Conservation (phyloP, 352 stramenopile genomes). For the Globisporangium camurandrum region DNA sequence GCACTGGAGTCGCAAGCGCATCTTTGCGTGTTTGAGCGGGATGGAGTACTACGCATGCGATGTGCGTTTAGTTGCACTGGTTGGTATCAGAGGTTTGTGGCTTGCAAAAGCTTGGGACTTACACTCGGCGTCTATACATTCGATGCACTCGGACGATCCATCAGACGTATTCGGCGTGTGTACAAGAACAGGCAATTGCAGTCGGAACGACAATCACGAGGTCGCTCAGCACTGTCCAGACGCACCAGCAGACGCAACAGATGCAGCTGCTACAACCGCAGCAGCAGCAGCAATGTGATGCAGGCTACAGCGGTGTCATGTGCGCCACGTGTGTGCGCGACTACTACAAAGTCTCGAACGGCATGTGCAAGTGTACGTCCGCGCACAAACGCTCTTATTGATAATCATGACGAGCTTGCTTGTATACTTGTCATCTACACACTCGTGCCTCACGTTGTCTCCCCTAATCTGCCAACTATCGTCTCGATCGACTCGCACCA, state of each 20-base stretch:
- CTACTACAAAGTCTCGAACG: conserved; percentile 57
- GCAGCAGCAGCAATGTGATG: conserved; percentile 37
- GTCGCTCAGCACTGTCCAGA: conserved; percentile 7
- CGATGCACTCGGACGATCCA: too few relatives aligned
- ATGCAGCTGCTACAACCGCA: too few relatives aligned
- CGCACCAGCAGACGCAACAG: too few relatives aligned
- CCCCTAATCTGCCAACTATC: background rate
- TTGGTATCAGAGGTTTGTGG: too few relatives aligned
- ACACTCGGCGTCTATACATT: background rate
- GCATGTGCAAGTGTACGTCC: conserved; percentile 44
- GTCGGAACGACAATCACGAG: conserved; percentile 6
- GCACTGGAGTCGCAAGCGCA: conserved; percentile 45
- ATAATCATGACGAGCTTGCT: too few relatives aligned
- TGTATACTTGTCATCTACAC: too few relatives aligned
- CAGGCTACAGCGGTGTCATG: conserved; percentile 41
- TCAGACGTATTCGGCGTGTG: conserved; percentile 24
- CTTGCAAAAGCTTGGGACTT: too few relatives aligned
- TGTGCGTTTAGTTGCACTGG: conserved; percentile 19
- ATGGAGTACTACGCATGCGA: conserved; percentile 59
- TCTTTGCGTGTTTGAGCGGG: conserved; percentile 52
- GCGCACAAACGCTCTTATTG: too few relatives aligned
- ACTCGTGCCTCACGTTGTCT: background rate
- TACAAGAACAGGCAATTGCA: conserved; percentile 8
- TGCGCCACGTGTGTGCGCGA: conserved; percentile 32
- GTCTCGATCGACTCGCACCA: background rate